Evolutionary conservation across 768 basidiomycete genomes (phyloP).

Genomic region (Pleurotus tuber-regium): DNA sequence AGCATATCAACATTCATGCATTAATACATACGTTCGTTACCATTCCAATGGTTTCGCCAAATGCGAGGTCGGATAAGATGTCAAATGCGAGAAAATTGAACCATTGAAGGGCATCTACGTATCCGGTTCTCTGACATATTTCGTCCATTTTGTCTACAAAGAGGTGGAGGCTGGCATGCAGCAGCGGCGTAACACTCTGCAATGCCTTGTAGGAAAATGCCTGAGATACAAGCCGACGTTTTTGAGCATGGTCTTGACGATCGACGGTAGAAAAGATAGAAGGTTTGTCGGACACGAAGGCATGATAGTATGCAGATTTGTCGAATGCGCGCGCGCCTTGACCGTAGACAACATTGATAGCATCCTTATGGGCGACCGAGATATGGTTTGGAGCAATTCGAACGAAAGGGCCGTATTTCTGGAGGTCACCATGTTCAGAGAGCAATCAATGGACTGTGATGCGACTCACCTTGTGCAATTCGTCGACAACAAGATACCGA

Average conservation of each 20-base stretch:
- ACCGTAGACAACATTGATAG: slow-evolving; percentile 26
- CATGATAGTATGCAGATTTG: slow-evolving; percentile 30
- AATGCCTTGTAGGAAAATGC: slow-evolving; percentile 26
- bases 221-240: slow-evolving; percentile 28
- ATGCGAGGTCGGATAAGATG: slow-evolving; percentile 30
- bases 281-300: slow-evolving; percentile 26
- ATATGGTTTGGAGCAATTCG: slow-evolving; percentile 32
- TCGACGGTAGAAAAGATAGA: slow-evolving; percentile 30
- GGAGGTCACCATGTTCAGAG: not conserved
- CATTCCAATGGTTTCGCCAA: slow-evolving; percentile 32
- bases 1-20: not conserved
- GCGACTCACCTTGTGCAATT: slow-evolving; percentile 23
- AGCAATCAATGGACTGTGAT: not conserved
- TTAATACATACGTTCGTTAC: slow-evolving; percentile 20
- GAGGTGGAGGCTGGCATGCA: slow-evolving; percentile 14
- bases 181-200: slow-evolving; percentile 17
- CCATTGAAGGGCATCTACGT: slow-evolving; percentile 25
- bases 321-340: slow-evolving; percentile 27
- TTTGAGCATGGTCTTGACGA: slow-evolving; percentile 28
- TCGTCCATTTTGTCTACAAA: slow-evolving; percentile 22
- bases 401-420: slow-evolving; percentile 29
- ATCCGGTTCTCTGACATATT: slow-evolving; percentile 16
- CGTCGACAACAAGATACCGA: slow-evolving; percentile 27
- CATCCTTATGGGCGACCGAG: slow-evolving; percentile 27
- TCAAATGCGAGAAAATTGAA: slow-evolving; percentile 34